Conservation (phyloP, 2,329 filamentous ascomycete genomes). For the Colletotrichum sp. region DNA sequence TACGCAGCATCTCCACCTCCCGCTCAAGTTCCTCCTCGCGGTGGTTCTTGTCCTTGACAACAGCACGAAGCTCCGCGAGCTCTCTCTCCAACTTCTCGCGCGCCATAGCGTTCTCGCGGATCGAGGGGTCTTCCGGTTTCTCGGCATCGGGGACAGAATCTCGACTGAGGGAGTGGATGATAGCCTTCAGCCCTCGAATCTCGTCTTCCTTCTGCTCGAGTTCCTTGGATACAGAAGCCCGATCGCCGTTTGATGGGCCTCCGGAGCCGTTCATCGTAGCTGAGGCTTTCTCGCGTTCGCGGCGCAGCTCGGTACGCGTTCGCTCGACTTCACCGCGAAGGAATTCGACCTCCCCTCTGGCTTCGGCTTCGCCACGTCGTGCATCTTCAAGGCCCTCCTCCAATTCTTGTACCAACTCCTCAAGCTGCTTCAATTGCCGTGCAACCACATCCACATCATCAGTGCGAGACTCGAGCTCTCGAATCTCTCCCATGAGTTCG, state of each 20-base stretch:
- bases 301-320: conserved; percentile 83
- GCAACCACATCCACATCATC: conserved; percentile 94
- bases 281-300: conserved; percentile 84
- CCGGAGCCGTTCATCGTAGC: conserved; percentile 58
- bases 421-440: conserved; percentile 89
- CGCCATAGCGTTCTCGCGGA: conserved; percentile 55
- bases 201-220: conserved; percentile 96
- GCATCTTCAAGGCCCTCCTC: conserved; percentile 97
- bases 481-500: conserved; percentile 81
- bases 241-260: conserved; percentile 37
- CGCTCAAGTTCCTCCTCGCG: conserved; percentile 87
- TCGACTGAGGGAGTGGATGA: conserved; percentile 93
- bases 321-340: conserved; percentile 92
- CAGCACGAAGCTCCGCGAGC: conserved; percentile 75
- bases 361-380: conserved; percentile 91
- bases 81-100: conserved; percentile 80
- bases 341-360: conserved; percentile 94
- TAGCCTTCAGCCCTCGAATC: conserved; percentile 94
- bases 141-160: conserved; percentile 62
- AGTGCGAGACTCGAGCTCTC: conserved; percentile 80
- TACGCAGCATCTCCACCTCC: conserved; percentile 73
- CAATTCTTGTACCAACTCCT: conserved; percentile 94
- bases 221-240: conserved; percentile 68
- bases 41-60: conserved; percentile 73
- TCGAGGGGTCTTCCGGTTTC: conserved; percentile 13